A percentile compares a stretch with the other conserved stretches of the same genome.
phyloP scores from a whole-genome alignment of 2,329 filamentous ascomycete species.

The Paraconiothyrium sp. region DNA sequence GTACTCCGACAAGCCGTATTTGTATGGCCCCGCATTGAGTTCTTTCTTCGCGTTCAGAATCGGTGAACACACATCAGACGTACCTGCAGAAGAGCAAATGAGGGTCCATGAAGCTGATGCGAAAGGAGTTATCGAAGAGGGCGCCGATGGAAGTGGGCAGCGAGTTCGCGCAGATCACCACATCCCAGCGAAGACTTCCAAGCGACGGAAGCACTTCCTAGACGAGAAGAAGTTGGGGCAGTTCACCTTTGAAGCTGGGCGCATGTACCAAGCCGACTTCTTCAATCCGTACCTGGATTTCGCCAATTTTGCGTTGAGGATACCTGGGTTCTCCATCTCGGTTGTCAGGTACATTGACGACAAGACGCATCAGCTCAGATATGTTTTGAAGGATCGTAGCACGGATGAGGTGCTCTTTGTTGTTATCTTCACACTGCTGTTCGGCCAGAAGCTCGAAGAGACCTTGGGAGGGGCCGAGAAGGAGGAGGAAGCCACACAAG shows the following conservation, averaged over 20 bases:
- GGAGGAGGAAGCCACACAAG: constrained; percentile 16
- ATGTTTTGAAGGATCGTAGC: constrained; percentile 55
- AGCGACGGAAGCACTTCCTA: constrained; percentile 57
- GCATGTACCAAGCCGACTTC: constrained; percentile 58
- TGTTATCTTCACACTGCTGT: constrained; percentile 58
- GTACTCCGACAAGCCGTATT: constrained; percentile 49
- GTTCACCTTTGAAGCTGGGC: constrained; percentile 55
- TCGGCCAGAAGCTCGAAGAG: constrained; percentile 53
- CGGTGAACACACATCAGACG: constrained; percentile 34
- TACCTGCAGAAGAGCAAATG: constrained; percentile 36
- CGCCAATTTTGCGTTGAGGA: constrained; percentile 55
- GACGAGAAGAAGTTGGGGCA: constrained; percentile 43
- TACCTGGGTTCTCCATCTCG: constrained; percentile 57
- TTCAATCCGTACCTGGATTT: constrained; percentile 61
- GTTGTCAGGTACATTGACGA: constrained; percentile 59
- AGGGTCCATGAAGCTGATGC: constrained; percentile 27
- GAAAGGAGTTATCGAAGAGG: constrained; percentile 51
- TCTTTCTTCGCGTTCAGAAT: constrained; percentile 46
- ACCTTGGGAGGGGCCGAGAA: constrained; percentile 37
- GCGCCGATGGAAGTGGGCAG: constrained; percentile 50
- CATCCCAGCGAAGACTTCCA: constrained; percentile 52
- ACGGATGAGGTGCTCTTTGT: constrained; percentile 56
- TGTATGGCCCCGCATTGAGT: constrained; percentile 49
- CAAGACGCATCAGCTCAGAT: constrained; percentile 58
- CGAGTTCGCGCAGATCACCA: constrained; percentile 38